Conservation (phyloP, 257 asterid species). For the Verbena officinalis region DNA sequence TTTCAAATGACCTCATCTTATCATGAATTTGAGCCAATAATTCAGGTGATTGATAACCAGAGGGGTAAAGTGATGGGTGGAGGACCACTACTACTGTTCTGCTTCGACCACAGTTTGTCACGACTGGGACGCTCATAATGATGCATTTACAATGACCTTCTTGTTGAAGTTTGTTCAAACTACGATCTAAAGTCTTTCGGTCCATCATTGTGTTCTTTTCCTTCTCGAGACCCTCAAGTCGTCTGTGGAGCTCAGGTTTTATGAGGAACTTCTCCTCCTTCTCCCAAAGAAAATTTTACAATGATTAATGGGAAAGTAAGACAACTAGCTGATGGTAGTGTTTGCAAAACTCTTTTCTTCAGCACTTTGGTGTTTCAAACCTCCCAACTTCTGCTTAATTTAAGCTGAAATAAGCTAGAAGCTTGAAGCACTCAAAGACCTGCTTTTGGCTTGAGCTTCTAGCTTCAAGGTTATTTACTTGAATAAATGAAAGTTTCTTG, state of each 20-base stretch:
- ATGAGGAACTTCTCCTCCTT: conserved; percentile 93
- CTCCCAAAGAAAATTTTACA: conserved; percentile 32
- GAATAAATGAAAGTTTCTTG: too few species aligned
- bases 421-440: too few species aligned
- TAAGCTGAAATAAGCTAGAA: too few species aligned
- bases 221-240: conserved; percentile 72
- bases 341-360: too few species aligned
- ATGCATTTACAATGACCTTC: conserved; percentile 88
- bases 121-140: conserved; percentile 59
- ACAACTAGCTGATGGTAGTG: conserved; percentile 25
- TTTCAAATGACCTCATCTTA: conserved; percentile 69
- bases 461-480: too few species aligned
- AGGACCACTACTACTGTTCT: conserved; percentile 73
- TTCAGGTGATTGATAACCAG: conserved; percentile 60
- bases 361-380: too few species aligned
- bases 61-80: conserved; percentile 93
- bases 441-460: too few species aligned
- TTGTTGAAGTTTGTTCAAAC: conserved; percentile 75
- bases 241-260: conserved; percentile 78
- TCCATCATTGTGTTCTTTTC: conserved; percentile 68
- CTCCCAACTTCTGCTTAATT: too few species aligned
- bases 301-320: conserved; percentile 30
- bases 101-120: conserved; percentile 78
- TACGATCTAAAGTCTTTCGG: conserved; percentile 75
- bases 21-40: conserved; percentile 75